phyloP scores from a whole-genome alignment of 1,284 basidiomycete genomes.

The Leccinum pachyderme region DNA sequence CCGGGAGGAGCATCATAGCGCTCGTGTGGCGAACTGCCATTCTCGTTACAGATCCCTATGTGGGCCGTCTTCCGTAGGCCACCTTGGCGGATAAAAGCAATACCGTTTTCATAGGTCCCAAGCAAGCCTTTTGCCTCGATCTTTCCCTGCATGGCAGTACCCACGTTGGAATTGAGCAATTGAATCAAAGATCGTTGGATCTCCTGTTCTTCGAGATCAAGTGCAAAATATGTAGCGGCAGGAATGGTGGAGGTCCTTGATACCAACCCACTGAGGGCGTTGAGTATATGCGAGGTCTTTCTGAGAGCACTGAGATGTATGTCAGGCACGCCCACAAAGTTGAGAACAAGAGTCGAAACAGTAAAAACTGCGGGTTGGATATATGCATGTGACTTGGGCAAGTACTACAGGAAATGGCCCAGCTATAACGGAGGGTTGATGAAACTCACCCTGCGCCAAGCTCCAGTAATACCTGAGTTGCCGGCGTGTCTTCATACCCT shows the following conservation, averaged over 20 bases:
- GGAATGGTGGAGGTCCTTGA: conserved; percentile 36
- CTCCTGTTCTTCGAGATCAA: conserved; percentile 89
- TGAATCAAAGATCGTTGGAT: conserved; percentile 78
- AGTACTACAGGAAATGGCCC: not conserved
- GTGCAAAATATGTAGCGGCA: conserved; percentile 85
- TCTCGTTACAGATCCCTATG: not conserved
- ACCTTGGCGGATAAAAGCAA: conserved; percentile 62
- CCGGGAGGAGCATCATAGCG: conserved; percentile 33
- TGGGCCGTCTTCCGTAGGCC: conserved; percentile 40
- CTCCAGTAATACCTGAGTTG: conserved; percentile 66
- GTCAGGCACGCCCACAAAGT: conserved; percentile 14
- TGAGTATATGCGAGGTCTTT: conserved; percentile 88
- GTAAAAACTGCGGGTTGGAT: not conserved
- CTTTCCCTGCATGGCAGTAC: conserved; percentile 63
- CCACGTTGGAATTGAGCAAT: conserved; percentile 64
- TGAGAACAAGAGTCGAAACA: not conserved
- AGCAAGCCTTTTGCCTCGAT: conserved; percentile 81
- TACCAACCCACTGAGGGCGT: conserved; percentile 63
- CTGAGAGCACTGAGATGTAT: conserved; percentile 63
- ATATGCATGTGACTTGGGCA: not conserved
- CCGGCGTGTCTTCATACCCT: conserved; percentile 41
- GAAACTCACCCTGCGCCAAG: conserved; percentile 82
- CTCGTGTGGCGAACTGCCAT: not conserved
- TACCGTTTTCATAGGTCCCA: conserved; percentile 86
- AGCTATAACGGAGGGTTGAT: not conserved